Evolutionary conservation across 768 basidiomycete genomes (phyloP), one percentile per base, ranked within the genome.

Genomic region (Tylopilus intermedius): DNA sequence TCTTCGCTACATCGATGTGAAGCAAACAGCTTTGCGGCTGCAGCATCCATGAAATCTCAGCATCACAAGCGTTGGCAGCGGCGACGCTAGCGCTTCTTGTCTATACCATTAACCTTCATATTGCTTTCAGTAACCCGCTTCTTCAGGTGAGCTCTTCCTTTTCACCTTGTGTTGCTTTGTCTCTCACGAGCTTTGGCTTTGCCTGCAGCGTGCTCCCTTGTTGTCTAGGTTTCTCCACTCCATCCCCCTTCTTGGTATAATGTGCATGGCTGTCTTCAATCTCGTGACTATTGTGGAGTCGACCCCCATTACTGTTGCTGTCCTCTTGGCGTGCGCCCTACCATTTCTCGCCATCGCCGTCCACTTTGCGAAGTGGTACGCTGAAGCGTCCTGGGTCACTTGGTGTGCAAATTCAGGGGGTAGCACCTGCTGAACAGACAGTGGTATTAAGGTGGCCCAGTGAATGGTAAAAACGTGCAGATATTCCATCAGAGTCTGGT

Each of bases 91-190:
- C 57, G 13, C 62, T 70, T 27, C 41, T 68, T 26, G 45, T 68
- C 5, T 66, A 70, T 30, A 68, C 67, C 2, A 59, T 70, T 41
- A 68, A 60, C 33, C 60, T 68, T 52, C 59, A 70, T 32, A 47
- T 62, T 44, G 54, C 49, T 21, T 40, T 57, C 45, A 57, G 58
- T 21, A 44, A 30, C n/a, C 50, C 48, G 8, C 56, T 60, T 30
- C 54, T 67, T 30, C 58, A 29, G 13, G 68, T 62, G 55, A 55
- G 49, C 1, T 15, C 42, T 32, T 40, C 8, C 40, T 44, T 18
- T 21, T 22, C 5, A 39, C 32, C 11, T 21, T 8, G 4, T 33
- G 11, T 21, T 4, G 27, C 21, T 22, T 18, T 22, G n/a, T 18
- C 6, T 40, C 13, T 33, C 13, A 33, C 13, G 33, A 33, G 11